Evolutionary conservation across 345 rosid genomes (phyloP).

Genomic region (Hibiscus syriacus): DNA sequence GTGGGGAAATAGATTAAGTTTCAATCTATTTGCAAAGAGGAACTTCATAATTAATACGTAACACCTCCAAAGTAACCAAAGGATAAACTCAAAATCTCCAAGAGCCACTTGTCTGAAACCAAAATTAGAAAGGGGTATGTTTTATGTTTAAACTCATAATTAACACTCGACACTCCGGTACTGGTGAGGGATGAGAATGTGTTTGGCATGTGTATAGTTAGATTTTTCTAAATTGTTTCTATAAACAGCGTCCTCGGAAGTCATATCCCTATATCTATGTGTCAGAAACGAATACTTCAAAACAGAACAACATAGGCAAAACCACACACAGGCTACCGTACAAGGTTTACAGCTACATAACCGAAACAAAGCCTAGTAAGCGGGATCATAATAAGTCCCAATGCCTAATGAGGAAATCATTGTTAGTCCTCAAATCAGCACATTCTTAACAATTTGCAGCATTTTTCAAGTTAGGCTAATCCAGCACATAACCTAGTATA

Average conservation of each 20-base stretch:
- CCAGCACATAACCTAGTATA: background rate
- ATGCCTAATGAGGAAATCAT: background rate
- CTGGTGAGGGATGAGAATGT: background rate
- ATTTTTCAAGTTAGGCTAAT: background rate
- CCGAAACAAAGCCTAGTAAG: background rate
- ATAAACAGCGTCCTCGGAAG: too few relatives aligned
- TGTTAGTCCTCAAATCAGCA: background rate
- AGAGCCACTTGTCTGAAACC: background rate
- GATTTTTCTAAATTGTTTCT: background rate
- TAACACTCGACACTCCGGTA: background rate
- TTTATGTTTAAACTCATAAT: too few relatives aligned
- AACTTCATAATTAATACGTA: background rate
- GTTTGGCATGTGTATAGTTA: background rate
- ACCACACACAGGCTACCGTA: background rate
- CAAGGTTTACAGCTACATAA: background rate
- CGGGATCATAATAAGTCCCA: background rate
- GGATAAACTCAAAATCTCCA: background rate
- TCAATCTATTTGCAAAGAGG: conserved; percentile 9
- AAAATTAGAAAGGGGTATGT: background rate
- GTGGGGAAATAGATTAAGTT: background rate
- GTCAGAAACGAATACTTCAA: background rate
- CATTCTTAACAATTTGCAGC: background rate
- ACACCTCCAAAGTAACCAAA: background rate
- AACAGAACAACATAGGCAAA: background rate
- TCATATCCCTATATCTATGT: background rate